Base-by-base conservation (phyloP, 1,284 basidiomycete species). In the Trametes versicolor region DNA sequence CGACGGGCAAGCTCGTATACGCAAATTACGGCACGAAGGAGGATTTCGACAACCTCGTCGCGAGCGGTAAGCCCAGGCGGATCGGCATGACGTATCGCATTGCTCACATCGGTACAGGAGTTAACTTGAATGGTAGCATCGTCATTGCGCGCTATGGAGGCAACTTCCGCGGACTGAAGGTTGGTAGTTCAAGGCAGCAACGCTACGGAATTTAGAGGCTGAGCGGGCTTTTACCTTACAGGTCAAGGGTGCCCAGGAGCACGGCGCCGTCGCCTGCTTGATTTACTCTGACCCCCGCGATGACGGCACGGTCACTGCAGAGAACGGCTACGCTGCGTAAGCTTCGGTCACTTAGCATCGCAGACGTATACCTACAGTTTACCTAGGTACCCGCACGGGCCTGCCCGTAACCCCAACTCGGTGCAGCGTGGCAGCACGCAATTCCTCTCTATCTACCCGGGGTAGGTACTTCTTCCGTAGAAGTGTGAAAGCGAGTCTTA, bases 261-360 rank as follows among this genome's bases (percentile, higher is more conserved):
- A 86, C 4, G 96, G 96, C 25, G 94, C 89, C 13, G 87, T 80
- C 61, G 88, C 88, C 69, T 79, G 87, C 39, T 76, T 91, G 45
- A 95, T 98, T 71, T 98, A 95, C 79, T 89, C 88, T 29, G 96
- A 98, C 78, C 93, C 93, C n/a, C 89, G 88, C 54, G 95, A 98
- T 72, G 96, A 98, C 72, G 95, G 95, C n/a, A 86, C 85, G 41
- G 89, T 95, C 43, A 94, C 90, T 4, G 84, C 85, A 19, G 87
- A 86, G 62, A 94, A 96, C 65, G 93, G 92, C 6, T 93, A 89
- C 71, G 77, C 82, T 39, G 81, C 87, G 51, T 74, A 52, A 45
- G 69, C 41, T 67, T 3, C 37, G 27, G 12, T 51, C 25, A 29
- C 1, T 21, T 10, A n/a, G 10, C n/a, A 15, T 13, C 17, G 23